Percentiles rank a stretch among this genome's conserved stretches.
These are phyloP conservation scores for Dipodascopsis uninucleata DNA, from an alignment of 805 yeast species.

Conservation along the genomic window DNA sequence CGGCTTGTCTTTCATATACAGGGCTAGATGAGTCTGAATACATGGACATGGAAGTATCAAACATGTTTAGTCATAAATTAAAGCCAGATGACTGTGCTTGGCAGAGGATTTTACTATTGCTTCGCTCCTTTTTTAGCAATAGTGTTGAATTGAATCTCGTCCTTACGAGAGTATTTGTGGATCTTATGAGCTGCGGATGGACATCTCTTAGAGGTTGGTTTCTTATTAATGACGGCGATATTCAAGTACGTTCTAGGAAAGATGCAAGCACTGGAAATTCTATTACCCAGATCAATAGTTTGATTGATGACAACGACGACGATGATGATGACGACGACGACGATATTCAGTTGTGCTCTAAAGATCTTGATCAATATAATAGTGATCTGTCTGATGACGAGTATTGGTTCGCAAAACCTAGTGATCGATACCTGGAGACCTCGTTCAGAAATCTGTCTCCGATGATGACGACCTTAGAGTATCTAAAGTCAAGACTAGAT, in stretches of 20 bases:
- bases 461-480: constrained; percentile 15
- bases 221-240: constrained; percentile 20
- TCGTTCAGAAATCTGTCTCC: constrained; percentile 14
- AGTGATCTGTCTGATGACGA: constrained; percentile 25
- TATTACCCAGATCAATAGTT: too few species aligned
- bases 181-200: constrained; percentile 30
- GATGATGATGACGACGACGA: constrained; percentile 6
- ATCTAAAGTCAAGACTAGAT: constrained; percentile 11
- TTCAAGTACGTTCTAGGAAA: constrained; percentile 13
- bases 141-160: constrained; percentile 32
- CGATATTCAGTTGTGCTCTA: background rate
- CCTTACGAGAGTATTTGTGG: constrained; percentile 30
- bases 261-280: too few species aligned
- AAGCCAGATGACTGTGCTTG: constrained; percentile 15
- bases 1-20: constrained; percentile 1
- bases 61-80: constrained; percentile 11
- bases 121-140: constrained; percentile 29
- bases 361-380: constrained; percentile 7
- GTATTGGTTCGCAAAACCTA: constrained; percentile 19
- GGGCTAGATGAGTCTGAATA: too few species aligned
- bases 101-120: constrained; percentile 9
- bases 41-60: background rate
- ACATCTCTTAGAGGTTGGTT: constrained; percentile 30
- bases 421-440: constrained; percentile 9
- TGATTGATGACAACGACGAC: background rate